Percentiles rank a stretch among this genome's conserved stretches.
These are phyloP conservation scores for Candida ipomoeae DNA, from an alignment of 805 yeast species.

Conservation along the genomic window DNA sequence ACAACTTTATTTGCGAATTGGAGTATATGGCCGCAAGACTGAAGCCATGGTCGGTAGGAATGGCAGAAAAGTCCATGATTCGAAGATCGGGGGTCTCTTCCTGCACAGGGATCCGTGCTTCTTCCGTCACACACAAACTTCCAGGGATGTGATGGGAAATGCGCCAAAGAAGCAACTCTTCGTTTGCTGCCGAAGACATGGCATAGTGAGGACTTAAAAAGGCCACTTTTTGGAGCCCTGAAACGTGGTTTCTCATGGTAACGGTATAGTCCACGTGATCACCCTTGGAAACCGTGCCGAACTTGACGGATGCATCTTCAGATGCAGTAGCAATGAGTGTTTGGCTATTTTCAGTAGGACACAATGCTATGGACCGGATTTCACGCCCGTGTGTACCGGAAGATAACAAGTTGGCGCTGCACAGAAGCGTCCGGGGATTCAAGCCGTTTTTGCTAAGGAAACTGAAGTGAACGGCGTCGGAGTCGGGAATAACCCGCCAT, in stretches of 20 bases:
- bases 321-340: constrained; percentile 69
- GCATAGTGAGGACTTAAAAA: constrained; percentile 48
- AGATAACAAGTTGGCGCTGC: constrained; percentile 27
- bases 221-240: constrained; percentile 77
- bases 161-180: constrained; percentile 83
- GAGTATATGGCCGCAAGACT: constrained; percentile 73
- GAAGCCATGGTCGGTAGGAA: constrained; percentile 42
- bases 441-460: constrained; percentile 55
- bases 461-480: constrained; percentile 36
- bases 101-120: constrained; percentile 52
- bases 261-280: constrained; percentile 49
- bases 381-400: constrained; percentile 91
- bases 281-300: constrained; percentile 39
- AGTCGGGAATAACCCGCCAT: constrained; percentile 53
- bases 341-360: constrained; percentile 26
- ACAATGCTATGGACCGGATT: constrained; percentile 67
- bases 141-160: constrained; percentile 33
- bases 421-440: constrained; percentile 27
- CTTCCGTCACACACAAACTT: constrained; percentile 45
- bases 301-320: constrained; percentile 77
- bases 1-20: constrained; percentile 69
- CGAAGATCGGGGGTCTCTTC: constrained; percentile 72
- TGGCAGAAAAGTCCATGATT: constrained; percentile 73
- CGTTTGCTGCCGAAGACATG: constrained; percentile 72
- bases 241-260: constrained; percentile 76